Evolutionary conservation across 768 basidiomycete species (phyloP).

Genomic region (Mycena maculata): DNA sequence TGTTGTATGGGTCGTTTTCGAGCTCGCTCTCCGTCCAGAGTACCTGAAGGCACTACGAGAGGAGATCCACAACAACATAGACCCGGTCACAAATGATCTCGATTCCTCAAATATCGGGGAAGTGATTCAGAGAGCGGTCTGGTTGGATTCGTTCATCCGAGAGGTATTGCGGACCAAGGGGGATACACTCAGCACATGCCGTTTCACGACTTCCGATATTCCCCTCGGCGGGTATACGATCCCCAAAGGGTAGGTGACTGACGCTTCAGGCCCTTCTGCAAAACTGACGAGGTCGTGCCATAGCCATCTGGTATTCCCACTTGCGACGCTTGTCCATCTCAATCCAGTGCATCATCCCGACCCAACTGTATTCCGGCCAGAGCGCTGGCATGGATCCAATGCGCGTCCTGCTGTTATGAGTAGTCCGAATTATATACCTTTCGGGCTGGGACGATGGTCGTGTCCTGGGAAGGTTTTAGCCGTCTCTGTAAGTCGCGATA

Average conservation of each 20-base stretch:
- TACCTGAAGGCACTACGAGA: constrained; percentile 43
- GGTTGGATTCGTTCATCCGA: constrained; percentile 49
- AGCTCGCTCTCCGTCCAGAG: constrained; percentile 44
- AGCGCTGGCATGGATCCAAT: constrained; percentile 43
- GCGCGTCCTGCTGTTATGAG: constrained; percentile 45
- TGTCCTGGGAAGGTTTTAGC: constrained; percentile 49
- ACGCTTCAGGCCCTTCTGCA: neutral
- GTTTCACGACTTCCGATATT: constrained; percentile 43
- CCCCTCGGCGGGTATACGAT: constrained; percentile 42
- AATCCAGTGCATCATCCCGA: constrained; percentile 40
- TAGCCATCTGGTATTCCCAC: constrained; percentile 44
- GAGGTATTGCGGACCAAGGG: constrained; percentile 53
- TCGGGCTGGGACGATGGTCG: constrained; percentile 49
- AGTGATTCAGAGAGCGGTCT: constrained; percentile 40
- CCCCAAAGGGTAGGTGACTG: constrained; percentile 41
- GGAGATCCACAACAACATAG: constrained; percentile 34
- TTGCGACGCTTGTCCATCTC: constrained; percentile 44
- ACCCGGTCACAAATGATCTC: constrained; percentile 36
- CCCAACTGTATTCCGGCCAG: constrained; percentile 42
- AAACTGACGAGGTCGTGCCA: neutral
- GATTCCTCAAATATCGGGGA: constrained; percentile 40
- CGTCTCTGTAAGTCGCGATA: no score
- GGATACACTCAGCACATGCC: constrained; percentile 44
- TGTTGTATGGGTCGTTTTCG: constrained; percentile 48
- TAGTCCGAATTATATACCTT: constrained; percentile 44